Evolutionary conservation across 2,329 filamentous ascomycete genomes (phyloP).

Genomic region (Emydomyces testavorans): DNA sequence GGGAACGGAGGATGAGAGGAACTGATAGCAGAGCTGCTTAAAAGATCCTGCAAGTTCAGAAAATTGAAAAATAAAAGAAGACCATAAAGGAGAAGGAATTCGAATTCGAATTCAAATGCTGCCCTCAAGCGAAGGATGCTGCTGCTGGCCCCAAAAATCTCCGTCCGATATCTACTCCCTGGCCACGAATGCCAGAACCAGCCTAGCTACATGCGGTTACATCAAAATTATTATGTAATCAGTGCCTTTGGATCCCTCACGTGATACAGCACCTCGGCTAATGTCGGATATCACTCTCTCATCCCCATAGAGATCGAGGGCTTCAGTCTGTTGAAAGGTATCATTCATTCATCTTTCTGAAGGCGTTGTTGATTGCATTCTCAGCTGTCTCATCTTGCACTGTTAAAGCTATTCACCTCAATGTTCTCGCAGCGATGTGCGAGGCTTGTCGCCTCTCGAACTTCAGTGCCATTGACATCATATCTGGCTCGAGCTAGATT

Average conservation of each 20-base stretch:
- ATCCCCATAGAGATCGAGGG: no score
- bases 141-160: no score
- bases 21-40: neutral
- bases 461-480: conserved; percentile 28
- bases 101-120: no score
- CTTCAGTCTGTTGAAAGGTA: neutral
- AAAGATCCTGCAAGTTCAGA: neutral
- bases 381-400: no score
- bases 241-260: neutral
- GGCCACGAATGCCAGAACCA: no score
- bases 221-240: neutral
- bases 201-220: no score
- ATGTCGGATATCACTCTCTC: conserved; percentile 21
- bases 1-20: neutral
- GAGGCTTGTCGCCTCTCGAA: conserved; percentile 50
- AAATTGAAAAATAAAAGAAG: neutral
- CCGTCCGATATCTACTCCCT: no score
- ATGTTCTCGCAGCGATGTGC: conserved; percentile 42
- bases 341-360: neutral
- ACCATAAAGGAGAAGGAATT: neutral
- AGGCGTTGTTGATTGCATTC: neutral
- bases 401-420: conserved; percentile 10
- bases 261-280: conserved; percentile 19
- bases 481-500: conserved; percentile 27
- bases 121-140: no score